Evolutionary conservation across 495 filamentous ascomycete species (phyloP), one percentile per base, ranked within the genome.

Genomic region (Darksidea phi): DNA sequence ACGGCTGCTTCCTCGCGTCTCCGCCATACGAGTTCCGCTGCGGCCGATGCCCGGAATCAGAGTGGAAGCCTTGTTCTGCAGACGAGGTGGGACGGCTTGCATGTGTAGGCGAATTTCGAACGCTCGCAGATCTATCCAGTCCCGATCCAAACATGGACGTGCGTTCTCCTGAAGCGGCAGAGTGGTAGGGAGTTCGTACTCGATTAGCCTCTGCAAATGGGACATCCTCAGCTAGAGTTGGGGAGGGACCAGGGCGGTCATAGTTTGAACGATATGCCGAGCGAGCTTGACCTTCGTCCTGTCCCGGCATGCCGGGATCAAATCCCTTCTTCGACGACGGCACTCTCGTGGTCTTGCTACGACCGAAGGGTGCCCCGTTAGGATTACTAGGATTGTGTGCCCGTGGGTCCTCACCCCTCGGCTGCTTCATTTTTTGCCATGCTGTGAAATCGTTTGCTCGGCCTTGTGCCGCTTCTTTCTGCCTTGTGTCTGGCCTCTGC

Each of bases 381-480:
- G 52, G 28, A 58, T 66, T 67, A 63, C 57, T 73, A 59, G 57
- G 73, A 24, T 54, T 61, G 13, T 59, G 26, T 34, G 58, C 18
- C 18, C n/a, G 26, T 45, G 54, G 37, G 12, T 48, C 49, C 0
- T 59, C 58, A 18, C 53, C 20, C 20, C 37, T 13, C 25, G 59
- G 54, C 17, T 36, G 69, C 66, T 57, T 76, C 84, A 92, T 88
- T n/a, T 82, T 80, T 63, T 88, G 80, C 77, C 87, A 94, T 2
- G 86, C 88, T 38, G 82, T 76, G 71, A 80, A 84, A 17, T 80
- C 80, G 66, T 86, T 80, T 5, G 77, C 77, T 53, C 82, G 75
- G 15, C 80, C 79, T 17, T 85, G 74, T n/a, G 76, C 71, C 38
- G n/a, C n/a, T n/a, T 81, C 79, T 38, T 84, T 78, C 34, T 80